Evolutionary conservation across 1,284 basidiomycete genomes (phyloP).

Genomic region (Cutaneotrichosporon sp.): DNA sequence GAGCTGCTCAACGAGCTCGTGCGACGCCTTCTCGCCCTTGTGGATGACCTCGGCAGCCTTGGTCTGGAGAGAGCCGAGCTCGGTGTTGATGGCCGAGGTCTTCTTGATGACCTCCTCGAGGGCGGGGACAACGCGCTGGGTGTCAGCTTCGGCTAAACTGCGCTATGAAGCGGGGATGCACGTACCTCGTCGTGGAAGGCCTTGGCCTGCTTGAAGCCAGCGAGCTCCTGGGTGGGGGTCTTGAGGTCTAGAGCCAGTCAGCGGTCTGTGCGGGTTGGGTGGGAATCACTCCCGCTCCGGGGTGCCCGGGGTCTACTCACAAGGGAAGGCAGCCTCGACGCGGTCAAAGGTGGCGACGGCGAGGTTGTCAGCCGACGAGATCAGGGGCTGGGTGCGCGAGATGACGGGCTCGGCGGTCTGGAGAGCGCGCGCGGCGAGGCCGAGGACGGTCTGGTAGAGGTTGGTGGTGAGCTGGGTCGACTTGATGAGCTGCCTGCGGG

Average conservation of each 20-base stretch:
- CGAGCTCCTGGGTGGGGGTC: constrained; percentile 51
- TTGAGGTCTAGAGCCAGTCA: constrained; percentile 44
- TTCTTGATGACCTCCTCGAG: constrained; percentile 45
- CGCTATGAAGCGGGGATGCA: too few relatives aligned
- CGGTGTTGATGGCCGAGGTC: constrained; percentile 46
- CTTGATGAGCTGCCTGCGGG: constrained; percentile 41
- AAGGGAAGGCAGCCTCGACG: constrained; percentile 52
- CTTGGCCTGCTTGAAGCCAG: constrained; percentile 53
- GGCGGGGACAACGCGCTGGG: constrained; percentile 46
- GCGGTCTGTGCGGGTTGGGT: constrained; percentile 5
- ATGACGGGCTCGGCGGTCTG: constrained; percentile 50
- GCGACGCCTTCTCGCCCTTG: constrained; percentile 41
- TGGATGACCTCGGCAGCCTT: constrained; percentile 45
- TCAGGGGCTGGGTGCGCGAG: constrained; percentile 45
- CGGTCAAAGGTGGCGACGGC: constrained; percentile 53
- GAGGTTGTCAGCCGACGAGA: constrained; percentile 49
- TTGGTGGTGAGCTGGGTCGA: constrained; percentile 45
- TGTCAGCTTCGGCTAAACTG: too few relatives aligned
- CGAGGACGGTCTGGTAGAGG: constrained; percentile 46
- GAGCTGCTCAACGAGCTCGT: constrained; percentile 48
- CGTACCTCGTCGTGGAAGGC: constrained; percentile 51
- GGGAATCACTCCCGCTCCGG: too few relatives aligned
- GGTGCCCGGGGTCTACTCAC: too few relatives aligned
- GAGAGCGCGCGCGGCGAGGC: constrained; percentile 48
- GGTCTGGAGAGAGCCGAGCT: constrained; percentile 35